phyloP scores from a whole-genome alignment of 192 early-diverging fungal genomes.

The Podila clonocystis region DNA sequence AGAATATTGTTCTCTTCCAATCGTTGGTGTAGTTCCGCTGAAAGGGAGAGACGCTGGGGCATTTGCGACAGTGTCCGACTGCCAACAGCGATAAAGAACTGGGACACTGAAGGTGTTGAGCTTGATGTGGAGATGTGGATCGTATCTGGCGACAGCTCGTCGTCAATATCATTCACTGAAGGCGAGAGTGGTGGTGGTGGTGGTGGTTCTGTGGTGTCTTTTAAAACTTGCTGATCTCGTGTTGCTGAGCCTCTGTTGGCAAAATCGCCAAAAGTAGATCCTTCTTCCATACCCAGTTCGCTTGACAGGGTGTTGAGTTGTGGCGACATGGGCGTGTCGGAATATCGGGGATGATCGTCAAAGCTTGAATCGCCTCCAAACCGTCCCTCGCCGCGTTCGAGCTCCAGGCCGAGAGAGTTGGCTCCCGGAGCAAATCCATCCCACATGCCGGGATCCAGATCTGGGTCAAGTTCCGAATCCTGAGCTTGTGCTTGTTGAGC shows the following conservation, averaged over 20 bases:
- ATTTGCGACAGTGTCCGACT: background rate
- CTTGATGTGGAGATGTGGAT: background rate
- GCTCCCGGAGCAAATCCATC: background rate
- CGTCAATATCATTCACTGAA: background rate
- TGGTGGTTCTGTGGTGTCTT: no score
- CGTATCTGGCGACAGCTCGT: background rate
- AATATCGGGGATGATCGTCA: background rate
- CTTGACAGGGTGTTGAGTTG: background rate
- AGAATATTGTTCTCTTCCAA: constrained; percentile 44
- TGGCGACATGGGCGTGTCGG: background rate
- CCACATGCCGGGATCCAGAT: constrained; percentile 16
- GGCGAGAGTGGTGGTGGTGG: no score
- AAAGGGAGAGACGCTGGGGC: constrained; percentile 34
- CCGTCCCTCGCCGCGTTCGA: constrained; percentile 3
- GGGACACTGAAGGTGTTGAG: background rate
- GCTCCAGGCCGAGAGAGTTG: constrained; percentile 19
- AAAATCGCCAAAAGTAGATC: constrained; percentile 1
- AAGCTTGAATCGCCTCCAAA: background rate
- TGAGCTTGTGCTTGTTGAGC: background rate
- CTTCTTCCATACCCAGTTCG: background rate
- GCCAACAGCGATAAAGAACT: background rate
- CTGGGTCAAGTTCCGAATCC: constrained; percentile 23
- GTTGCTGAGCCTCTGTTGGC: background rate
- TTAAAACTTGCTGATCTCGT: no score
- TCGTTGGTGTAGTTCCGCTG: constrained; percentile 39